Base-by-base conservation (phyloP, 768 basidiomycete genomes). In the Clavaria fumosa region DNA sequence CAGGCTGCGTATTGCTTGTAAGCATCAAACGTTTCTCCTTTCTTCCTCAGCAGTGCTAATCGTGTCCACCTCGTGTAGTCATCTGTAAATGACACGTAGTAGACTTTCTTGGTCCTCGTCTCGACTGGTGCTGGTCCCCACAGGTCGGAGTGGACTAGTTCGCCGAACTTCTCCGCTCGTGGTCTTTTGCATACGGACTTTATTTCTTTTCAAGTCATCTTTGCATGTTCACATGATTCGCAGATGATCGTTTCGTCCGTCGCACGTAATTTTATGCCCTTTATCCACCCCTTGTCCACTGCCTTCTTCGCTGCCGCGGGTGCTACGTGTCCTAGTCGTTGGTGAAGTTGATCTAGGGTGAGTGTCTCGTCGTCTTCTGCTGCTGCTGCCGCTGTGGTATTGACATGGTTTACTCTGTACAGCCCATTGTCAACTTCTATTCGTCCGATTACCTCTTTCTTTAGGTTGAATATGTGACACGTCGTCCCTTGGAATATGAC, bases 61-160 rank as follows among this genome's bases (percentile, higher is more conserved):
- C 31, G 41, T 0, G 43, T 45, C 18, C 39, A 41, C 10, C 47
- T 33, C 3, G 45, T 39, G 37, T 46, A 39, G 27, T 59, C 53
- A 32, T 59, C 55, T 1, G 47, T 57, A 38, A 52, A 58, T 2
- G 44, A 45, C 15, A 53, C 40, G 31, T 50, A 58, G 31, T 62
- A 62, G 3, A 35, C 23, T 12, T 46, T 40, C 11, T 41, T 40
- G 0, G 44, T 36, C 1, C 46, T 9, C 4, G n/a, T 56, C 4
- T 31, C 27, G 1, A 50, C 41, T 0, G 42, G 49, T 0, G 53
- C 50, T 2, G 55, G 60, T 12, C 57, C 59, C 59, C 61, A 64
- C 2, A 64, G 23, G 41, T 64, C 53, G 1, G 50, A 47, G 43
- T 61, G 52, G 9, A 61, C 37, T 32, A 40, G 34, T 14, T 41